Conservation (phyloP, 2,329 filamentous ascomycete genomes). For the Cercospora berteroae region DNA sequence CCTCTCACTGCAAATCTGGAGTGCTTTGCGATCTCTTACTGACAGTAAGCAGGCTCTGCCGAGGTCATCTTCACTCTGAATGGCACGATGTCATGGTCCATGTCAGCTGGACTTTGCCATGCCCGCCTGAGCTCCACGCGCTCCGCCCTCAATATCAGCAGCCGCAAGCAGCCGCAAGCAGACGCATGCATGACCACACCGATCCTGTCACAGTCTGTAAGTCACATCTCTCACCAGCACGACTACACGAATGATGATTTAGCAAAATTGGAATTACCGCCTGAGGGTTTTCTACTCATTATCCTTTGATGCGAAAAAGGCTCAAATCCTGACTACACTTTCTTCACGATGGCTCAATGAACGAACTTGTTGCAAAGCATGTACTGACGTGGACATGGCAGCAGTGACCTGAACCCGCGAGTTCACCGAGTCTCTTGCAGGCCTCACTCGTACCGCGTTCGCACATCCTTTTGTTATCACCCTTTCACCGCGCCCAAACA, state of each 20-base stretch:
- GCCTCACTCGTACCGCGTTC: conserved; percentile 25
- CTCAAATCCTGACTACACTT: conserved; percentile 5
- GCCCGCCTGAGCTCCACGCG: background rate
- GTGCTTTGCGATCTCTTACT: background rate
- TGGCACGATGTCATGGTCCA: background rate
- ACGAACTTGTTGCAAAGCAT: background rate
- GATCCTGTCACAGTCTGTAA: background rate
- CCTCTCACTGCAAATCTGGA: background rate
- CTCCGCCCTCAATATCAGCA: background rate
- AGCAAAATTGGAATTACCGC: conserved; percentile 32
- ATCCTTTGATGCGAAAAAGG: conserved; percentile 19
- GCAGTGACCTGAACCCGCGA: background rate
- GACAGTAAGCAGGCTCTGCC: background rate
- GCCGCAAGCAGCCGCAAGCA: background rate
- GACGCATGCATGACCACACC: background rate
- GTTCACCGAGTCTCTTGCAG: background rate
- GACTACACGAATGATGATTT: conserved; percentile 25
- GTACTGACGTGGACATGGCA: background rate
- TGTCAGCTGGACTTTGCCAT: background rate
- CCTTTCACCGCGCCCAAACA: conserved; percentile 29
- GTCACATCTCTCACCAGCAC: background rate
- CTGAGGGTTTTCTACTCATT: conserved; percentile 24
- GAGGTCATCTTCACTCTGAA: background rate
- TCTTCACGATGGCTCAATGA: background rate
- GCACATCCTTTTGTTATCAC: conserved; percentile 32